phyloP scores from a whole-genome alignment of 2,329 filamentous ascomycete genomes.

The Fusarium oxysporum region DNA sequence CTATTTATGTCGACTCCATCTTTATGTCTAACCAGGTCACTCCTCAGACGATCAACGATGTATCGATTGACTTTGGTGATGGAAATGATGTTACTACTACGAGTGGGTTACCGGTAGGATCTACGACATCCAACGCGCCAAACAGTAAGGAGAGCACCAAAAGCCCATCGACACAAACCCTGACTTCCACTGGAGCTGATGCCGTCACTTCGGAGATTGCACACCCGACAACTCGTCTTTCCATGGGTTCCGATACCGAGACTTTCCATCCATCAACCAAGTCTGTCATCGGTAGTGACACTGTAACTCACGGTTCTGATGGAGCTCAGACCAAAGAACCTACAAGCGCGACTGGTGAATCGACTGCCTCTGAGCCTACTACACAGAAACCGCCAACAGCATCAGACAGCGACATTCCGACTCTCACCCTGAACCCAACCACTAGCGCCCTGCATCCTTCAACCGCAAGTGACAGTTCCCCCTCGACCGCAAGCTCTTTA shows the following conservation, averaged over 20 bases:
- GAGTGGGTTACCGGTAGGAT: accelerated
- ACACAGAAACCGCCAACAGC: neutral
- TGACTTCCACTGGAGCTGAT: neutral
- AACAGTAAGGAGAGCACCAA: neutral
- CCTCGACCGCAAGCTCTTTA: neutral
- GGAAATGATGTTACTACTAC: neutral
- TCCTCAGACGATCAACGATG: constrained; percentile 21
- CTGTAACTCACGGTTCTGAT: no score
- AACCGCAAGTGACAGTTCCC: neutral
- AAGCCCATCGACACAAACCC: neutral
- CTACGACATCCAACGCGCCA: accelerated
- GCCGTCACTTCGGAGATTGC: neutral
- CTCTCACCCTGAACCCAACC: accelerated
- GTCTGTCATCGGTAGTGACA: neutral
- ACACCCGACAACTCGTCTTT: neutral
- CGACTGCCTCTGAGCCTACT: no score
- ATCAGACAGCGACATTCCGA: neutral
- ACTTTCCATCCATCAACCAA: neutral
- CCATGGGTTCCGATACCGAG: neutral
- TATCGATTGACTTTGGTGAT: constrained; percentile 16
- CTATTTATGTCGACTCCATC: constrained; percentile 32
- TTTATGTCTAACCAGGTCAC: constrained; percentile 40
- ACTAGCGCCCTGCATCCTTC: accelerated
- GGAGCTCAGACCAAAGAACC: neutral
- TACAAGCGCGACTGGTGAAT: neutral